A percentile compares a stretch with the other conserved stretches of the same genome.
phyloP scores from a whole-genome alignment of 2,329 filamentous ascomycete genomes.

The Penicillium sp. region DNA sequence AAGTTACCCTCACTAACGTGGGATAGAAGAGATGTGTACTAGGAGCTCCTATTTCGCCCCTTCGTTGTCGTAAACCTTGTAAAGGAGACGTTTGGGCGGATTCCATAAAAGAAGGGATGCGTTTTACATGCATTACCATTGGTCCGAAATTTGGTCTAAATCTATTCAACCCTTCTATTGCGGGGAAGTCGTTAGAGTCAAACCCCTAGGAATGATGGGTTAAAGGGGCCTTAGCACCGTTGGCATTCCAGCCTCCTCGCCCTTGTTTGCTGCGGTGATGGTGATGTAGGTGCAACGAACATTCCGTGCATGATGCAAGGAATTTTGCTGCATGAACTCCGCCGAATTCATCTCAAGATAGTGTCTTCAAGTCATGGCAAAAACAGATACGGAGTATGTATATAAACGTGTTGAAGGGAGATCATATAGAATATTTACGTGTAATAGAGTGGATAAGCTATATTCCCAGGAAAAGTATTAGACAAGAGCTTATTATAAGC shows the following conservation, averaged over 20 bases:
- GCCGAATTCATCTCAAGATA: not conserved
- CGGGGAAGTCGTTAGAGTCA: not conserved
- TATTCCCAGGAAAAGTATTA: not conserved
- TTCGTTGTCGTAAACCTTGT: not conserved
- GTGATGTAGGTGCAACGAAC: not conserved
- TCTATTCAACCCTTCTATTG: not conserved
- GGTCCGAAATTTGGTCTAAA: not conserved
- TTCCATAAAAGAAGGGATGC: constrained; percentile 5
- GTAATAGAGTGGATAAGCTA: not conserved
- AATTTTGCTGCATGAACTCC: not conserved
- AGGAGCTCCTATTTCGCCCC: not conserved
- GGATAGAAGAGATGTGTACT: not conserved
- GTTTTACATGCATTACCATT: not conserved
- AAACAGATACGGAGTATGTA: too few relatives aligned
- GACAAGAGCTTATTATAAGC: not conserved
- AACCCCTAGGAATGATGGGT: constrained; percentile 3
- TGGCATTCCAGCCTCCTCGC: not conserved
- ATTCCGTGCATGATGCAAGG: constrained; percentile 3
- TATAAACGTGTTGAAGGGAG: not conserved
- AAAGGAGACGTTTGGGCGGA: not conserved
- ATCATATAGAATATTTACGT: too few relatives aligned
- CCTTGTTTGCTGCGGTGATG: constrained; percentile 1
- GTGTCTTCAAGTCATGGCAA: not conserved
- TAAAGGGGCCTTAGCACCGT: not conserved
- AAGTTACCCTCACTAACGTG: not conserved